Base-by-base conservation (phyloP, 2,329 filamentous ascomycete species). In the Botrytis fragariae region DNA sequence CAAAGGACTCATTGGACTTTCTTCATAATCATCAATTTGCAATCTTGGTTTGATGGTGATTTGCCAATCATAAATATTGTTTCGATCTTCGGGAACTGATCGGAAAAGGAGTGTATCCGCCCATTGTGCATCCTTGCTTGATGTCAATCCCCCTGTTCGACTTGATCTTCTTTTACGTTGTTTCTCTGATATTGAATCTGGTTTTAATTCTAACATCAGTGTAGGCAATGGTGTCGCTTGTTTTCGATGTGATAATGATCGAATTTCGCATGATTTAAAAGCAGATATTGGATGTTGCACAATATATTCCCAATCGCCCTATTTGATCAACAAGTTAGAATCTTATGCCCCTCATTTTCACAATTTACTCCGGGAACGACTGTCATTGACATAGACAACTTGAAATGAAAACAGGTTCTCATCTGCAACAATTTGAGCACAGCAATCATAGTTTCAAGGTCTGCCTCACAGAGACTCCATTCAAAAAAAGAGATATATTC, bases 81-180 rank as follows among this genome's bases (percentile, higher is more conserved):
- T 83, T 57, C 84, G 83, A 72, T 89, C 87, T 29, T 90, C 87
- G 7, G 83, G 81, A 25, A 85, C 82, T 0, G 85, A 82, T 45
- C 90, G 87, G 75, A 92, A 91, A 82, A 86, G 87, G 4, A 92
- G 80, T 0, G 85, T 86, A 71, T 79, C 78, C 20, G 77, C 64
- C 76, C 78, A 79, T 69, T 72, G 71, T 2, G 78, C 74, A 63
- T 80, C 79, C 64, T 79, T 80, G 39, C 20, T 67, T 7, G 77
- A 76, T 22, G 78, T 76, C 35, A 91, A 82, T 4, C 87, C 87
- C 6, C 87, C 86, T 5, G 90, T 88, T 74, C 89, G 85, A 76
- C 89, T 91, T 64, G 90, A 91, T 74, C 90, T 85, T 68, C 90
- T 87, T 77, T 91, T 91, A 72, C 88, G 86, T 75, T 89, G 83